A percentile compares a stretch with the other conserved stretches of the same genome.
Conservation (phyloP, 1,139 yeast genomes). For the Protomyces macrosporus region DNA sequence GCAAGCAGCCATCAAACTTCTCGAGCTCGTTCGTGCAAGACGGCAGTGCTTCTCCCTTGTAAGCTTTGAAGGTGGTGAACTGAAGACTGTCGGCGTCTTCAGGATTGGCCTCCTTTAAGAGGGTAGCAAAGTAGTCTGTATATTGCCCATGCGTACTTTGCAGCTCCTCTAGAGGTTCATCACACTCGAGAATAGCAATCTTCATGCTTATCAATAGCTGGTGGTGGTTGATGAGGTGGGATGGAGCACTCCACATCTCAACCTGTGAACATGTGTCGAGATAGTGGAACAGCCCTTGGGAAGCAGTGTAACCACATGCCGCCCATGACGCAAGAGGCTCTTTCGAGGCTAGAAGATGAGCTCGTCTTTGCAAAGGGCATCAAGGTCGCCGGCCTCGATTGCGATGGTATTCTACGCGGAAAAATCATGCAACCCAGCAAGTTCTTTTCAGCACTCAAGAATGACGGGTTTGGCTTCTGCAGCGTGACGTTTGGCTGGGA, state of each 20-base stretch:
- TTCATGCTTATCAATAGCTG: background rate
- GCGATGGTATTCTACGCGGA: conserved; percentile 41
- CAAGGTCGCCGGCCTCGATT: conserved; percentile 42
- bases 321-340: too few species aligned
- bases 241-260: too few species aligned
- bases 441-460: conserved; percentile 35
- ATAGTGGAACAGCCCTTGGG: too few species aligned
- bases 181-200: conserved; percentile 30
- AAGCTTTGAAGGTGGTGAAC: conserved; percentile 46
- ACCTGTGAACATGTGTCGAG: too few species aligned
- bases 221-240: too few species aligned
- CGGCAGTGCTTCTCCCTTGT: conserved; percentile 36
- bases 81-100: background rate
- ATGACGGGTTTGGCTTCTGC: conserved; percentile 37
- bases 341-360: background rate
- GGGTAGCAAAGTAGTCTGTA: conserved; percentile 25
- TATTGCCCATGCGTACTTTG: conserved; percentile 22
- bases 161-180: conserved; percentile 27
- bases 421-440: conserved; percentile 39
- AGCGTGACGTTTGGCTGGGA: conserved; percentile 42
- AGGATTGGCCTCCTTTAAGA: conserved; percentile 9
- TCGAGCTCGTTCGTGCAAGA: conserved; percentile 42
- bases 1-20: conserved; percentile 45
- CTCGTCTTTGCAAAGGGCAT: conserved; percentile 34
- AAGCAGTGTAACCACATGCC: too few species aligned